phyloP scores from a whole-genome alignment of 306 rosid genomes.

The Hippophae tibetana region DNA sequence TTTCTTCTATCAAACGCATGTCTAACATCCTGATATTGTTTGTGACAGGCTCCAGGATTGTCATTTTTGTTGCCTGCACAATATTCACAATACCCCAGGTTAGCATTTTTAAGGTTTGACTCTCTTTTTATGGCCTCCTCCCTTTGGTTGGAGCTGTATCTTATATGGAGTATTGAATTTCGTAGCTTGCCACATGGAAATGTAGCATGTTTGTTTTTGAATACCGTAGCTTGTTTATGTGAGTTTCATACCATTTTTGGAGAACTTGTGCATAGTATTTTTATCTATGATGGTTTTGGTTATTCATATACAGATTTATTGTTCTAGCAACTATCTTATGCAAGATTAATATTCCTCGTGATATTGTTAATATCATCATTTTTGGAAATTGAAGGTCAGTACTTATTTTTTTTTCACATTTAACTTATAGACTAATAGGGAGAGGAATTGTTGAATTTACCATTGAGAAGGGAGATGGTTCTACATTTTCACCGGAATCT shows the following conservation, averaged over 20 bases:
- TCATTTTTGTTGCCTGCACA: conserved; percentile 77
- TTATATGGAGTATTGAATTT: too few relatives aligned
- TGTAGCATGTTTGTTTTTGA: too few relatives aligned
- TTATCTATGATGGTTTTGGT: too few relatives aligned
- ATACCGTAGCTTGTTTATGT: too few relatives aligned
- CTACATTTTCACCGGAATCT: conserved; percentile 67
- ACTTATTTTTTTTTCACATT: conserved; percentile 15
- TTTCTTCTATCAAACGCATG: too few relatives aligned
- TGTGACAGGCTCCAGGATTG: conserved; percentile 83
- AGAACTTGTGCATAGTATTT: too few relatives aligned
- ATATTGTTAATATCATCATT: background rate
- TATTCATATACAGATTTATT: too few relatives aligned
- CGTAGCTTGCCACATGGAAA: too few relatives aligned
- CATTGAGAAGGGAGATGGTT: conserved; percentile 73
- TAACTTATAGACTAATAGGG: conserved; percentile 61
- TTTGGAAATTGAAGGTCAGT: conserved; percentile 14
- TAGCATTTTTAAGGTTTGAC: conserved; percentile 13
- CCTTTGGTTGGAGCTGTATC: background rate
- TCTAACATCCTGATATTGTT: conserved; percentile 23
- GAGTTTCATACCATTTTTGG: too few relatives aligned
- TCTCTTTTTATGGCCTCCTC: background rate
- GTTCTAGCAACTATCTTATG: too few relatives aligned
- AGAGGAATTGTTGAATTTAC: conserved; percentile 83
- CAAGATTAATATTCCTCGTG: too few relatives aligned
- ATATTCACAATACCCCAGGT: conserved; percentile 72